A percentile compares a stretch with the other conserved stretches of the same genome.
Conservation (phyloP, 768 basidiomycete species). For the Pisolithus sp. region DNA sequence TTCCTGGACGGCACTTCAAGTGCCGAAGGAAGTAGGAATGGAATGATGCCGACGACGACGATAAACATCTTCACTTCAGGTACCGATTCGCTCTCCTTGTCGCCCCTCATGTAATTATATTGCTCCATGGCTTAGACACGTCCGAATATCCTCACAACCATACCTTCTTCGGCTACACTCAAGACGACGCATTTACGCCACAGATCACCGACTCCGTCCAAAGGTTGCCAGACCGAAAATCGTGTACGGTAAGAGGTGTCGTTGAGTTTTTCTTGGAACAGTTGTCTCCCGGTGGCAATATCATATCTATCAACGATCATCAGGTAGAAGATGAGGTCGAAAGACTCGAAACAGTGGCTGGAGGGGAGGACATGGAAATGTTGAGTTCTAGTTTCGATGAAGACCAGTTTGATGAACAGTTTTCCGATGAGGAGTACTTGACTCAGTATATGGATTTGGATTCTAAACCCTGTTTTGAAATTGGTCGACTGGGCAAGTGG, state of each 20-base stretch:
- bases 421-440: no score
- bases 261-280: conserved; percentile 35
- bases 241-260: conserved; percentile 40
- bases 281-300: conserved; percentile 26
- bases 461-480: no score
- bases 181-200: conserved; percentile 34
- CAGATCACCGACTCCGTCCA: conserved; percentile 39
- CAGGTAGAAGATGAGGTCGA: conserved; percentile 25
- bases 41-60: conserved; percentile 25
- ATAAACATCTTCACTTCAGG: conserved; percentile 48
- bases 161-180: conserved; percentile 49
- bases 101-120: neutral
- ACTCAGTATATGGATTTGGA: no score
- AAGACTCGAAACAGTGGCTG: conserved; percentile 5
- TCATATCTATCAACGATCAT: conserved; percentile 31
- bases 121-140: conserved; percentile 40
- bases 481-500: no score
- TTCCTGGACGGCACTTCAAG: no score
- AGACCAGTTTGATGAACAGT: no score
- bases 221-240: conserved; percentile 34
- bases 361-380: no score
- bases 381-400: no score
- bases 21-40: conserved; percentile 13
- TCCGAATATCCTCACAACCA: conserved; percentile 62
- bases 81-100: conserved; percentile 14